phyloP scores from a whole-genome alignment of 2,329 filamentous ascomycete genomes.

The Fusarium sp. region DNA sequence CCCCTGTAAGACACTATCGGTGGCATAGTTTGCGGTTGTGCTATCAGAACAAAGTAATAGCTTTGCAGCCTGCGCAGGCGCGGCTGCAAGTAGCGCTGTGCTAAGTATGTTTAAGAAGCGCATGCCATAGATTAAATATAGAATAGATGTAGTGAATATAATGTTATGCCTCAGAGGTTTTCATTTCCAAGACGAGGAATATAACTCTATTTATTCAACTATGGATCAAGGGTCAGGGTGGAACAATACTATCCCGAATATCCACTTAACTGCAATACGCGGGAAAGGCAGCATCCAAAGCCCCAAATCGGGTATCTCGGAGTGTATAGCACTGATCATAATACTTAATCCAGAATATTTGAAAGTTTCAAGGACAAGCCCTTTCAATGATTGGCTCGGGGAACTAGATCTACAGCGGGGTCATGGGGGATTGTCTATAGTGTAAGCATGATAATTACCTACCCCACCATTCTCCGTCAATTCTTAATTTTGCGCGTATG shows the following conservation, averaged over 20 bases:
- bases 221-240: not conserved
- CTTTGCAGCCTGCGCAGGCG: not conserved
- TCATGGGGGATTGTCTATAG: not conserved
- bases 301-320: not conserved
- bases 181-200: not conserved
- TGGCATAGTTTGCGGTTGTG: not conserved
- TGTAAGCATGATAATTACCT: not conserved
- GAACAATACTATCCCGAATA: too few species aligned
- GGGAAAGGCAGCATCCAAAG: not conserved
- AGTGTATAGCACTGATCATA: not conserved
- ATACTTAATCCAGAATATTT: not conserved
- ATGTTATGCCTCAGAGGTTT: not conserved
- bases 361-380: not conserved
- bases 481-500: not conserved
- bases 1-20: not conserved
- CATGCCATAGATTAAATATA: not conserved
- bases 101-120: not conserved
- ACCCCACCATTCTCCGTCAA: not conserved
- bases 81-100: not conserved
- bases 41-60: not conserved
- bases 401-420: not conserved
- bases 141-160: not conserved
- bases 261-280: not conserved
- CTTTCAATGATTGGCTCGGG: not conserved
- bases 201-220: not conserved